phyloP scores from a whole-genome alignment of 2,329 filamentous ascomycete genomes.

The Teratosphaeria zuluensis region DNA sequence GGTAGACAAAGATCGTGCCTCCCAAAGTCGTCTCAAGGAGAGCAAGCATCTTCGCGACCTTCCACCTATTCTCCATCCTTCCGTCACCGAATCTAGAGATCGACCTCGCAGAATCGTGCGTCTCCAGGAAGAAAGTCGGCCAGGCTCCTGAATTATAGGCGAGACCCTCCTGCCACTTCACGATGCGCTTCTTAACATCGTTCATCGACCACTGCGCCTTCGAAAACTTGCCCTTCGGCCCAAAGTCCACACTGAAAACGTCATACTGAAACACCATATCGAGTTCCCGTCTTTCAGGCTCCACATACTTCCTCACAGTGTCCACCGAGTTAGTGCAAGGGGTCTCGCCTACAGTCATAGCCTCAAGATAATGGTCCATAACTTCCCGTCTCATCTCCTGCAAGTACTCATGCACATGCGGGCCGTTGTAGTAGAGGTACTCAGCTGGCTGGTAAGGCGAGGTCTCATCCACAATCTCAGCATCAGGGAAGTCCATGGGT shows the following conservation, averaged over 20 bases:
- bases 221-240: conserved; percentile 12
- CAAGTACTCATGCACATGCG: conserved; percentile 39
- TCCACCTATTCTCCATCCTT: conserved; percentile 38
- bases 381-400: conserved; percentile 35
- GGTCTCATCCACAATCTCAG: conserved; percentile 10
- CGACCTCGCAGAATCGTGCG: conserved; percentile 50
- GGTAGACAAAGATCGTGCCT: conserved; percentile 42
- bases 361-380: conserved; percentile 35
- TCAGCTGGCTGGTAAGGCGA: conserved; percentile 10
- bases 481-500: conserved; percentile 12
- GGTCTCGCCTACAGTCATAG: conserved; percentile 44
- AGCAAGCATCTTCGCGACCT: conserved; percentile 34
- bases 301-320: conserved; percentile 45
- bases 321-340: conserved; percentile 37
- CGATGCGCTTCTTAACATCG: conserved; percentile 14
- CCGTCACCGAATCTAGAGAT: conserved; percentile 45
- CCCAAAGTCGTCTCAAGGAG: conserved; percentile 38
- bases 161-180: conserved; percentile 37
- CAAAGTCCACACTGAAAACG: conserved; percentile 38
- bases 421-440: conserved; percentile 21
- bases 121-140: conserved; percentile 56
- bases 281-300: conserved; percentile 44
- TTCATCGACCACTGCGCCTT: conserved; percentile 9
- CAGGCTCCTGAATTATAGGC: conserved; percentile 26
- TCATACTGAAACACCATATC: conserved; percentile 69